Evolutionary conservation across 139 green algal genomes (phyloP).

Genomic region (Diplosphaera chodatii): DNA sequence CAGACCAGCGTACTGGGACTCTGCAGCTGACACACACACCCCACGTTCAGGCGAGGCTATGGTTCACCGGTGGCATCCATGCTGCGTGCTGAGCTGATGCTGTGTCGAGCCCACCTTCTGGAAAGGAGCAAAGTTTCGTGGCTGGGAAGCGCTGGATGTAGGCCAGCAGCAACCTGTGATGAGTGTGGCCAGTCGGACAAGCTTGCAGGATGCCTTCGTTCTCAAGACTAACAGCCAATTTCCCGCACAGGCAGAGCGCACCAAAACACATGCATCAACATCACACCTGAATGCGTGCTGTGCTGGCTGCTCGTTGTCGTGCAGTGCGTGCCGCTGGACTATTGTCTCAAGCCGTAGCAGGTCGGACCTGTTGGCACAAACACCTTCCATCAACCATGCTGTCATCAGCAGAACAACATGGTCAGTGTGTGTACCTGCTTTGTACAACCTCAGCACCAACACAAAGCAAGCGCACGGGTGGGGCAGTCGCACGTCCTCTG

Average conservation of each 20-base stretch:
- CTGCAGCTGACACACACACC: background rate
- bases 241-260: no score
- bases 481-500: no score
- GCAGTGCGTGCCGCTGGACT: background rate
- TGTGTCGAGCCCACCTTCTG: background rate
- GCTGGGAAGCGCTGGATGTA: background rate
- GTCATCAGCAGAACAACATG: no score
- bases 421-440: no score
- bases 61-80: no score
- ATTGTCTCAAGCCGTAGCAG: background rate
- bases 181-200: no score
- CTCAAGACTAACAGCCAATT: no score
- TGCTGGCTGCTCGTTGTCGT: background rate
- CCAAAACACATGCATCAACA: background rate
- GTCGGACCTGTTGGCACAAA: background rate
- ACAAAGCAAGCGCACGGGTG: no score
- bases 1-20: background rate
- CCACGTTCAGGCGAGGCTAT: no score
- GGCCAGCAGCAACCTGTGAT: background rate
- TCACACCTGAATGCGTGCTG: background rate
- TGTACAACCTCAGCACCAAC: no score
- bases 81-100: background rate
- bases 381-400: no score
- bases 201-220: no score
- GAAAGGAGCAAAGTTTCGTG: background rate